Conservation (phyloP, 2,329 filamentous ascomycete genomes). For the Cordyceps fumosorosea region DNA sequence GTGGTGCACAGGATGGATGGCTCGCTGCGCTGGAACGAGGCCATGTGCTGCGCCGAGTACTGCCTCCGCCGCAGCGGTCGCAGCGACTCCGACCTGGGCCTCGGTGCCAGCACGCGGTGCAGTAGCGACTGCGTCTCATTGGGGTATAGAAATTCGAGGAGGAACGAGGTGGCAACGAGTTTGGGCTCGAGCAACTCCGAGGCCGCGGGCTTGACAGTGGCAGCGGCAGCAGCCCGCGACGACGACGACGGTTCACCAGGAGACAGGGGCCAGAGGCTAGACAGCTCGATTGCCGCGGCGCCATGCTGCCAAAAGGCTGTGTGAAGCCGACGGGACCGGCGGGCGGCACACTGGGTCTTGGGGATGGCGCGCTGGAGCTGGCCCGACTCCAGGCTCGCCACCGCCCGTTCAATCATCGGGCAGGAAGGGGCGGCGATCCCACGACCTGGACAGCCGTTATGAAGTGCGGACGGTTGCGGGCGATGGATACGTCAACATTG, state of each 20-base stretch:
- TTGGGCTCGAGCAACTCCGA: conserved; percentile 17
- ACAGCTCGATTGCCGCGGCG: conserved; percentile 42
- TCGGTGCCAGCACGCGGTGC: conserved; percentile 23
- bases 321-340: conserved; percentile 38
- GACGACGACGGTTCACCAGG: conserved; percentile 15
- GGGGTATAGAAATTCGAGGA: conserved; percentile 53
- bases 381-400: conserved; percentile 49
- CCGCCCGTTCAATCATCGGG: conserved; percentile 53
- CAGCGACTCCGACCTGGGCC: neutral
- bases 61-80: conserved; percentile 8
- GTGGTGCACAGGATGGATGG: neutral
- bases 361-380: conserved; percentile 46
- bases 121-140: conserved; percentile 36
- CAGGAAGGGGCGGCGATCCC: conserved; percentile 2
- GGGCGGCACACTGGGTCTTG: conserved; percentile 28
- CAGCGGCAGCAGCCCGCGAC: conserved; percentile 15
- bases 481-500: neutral
- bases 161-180: conserved; percentile 40
- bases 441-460: neutral
- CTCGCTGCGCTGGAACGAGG: neutral
- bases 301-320: conserved; percentile 50
- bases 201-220: conserved; percentile 12
- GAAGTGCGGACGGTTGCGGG: neutral
- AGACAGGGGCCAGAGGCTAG: conserved; percentile 31
- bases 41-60: conserved; percentile 7